Conservation (phyloP, 2,329 filamentous ascomycete species). For the Aspergillus amoenus region DNA sequence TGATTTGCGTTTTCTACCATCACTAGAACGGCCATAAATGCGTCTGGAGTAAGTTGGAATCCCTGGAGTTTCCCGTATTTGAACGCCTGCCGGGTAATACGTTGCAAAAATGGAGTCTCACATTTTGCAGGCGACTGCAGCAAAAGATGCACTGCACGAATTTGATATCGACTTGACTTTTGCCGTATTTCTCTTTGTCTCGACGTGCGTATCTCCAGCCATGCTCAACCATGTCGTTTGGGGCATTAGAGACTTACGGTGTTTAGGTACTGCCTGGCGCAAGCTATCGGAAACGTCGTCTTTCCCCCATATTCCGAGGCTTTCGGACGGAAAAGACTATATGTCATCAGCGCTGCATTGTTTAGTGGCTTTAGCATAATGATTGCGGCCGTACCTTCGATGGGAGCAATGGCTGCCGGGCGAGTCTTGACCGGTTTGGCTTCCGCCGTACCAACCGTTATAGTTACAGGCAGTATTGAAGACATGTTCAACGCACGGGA, state of each 20-base stretch:
- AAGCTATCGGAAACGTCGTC: slow-evolving; percentile 28
- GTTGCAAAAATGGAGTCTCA: not conserved
- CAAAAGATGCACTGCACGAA: slow-evolving; percentile 15
- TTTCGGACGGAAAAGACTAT: slow-evolving; percentile 34
- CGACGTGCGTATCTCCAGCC: slow-evolving; percentile 12
- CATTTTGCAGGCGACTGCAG: slow-evolving; percentile 14
- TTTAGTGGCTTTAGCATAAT: slow-evolving; percentile 32
- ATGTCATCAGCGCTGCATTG: slow-evolving; percentile 24
- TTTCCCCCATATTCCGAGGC: slow-evolving; percentile 34
- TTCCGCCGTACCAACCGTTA: slow-evolving; percentile 48
- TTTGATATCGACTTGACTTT: slow-evolving; percentile 15
- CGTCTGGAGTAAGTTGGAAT: slow-evolving; percentile 12
- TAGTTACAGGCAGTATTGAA: slow-evolving; percentile 49
- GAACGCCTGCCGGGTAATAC: not conserved
- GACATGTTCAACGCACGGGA: slow-evolving; percentile 47
- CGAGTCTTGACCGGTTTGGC: slow-evolving; percentile 44
- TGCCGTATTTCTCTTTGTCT: slow-evolving; percentile 21
- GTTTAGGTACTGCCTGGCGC: slow-evolving; percentile 26
- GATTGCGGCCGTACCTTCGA: slow-evolving; percentile 32
- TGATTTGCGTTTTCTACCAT: not conserved
- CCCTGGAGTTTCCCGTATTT: not conserved
- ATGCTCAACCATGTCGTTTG: too few species aligned
- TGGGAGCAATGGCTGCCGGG: slow-evolving; percentile 37
- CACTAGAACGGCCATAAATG: slow-evolving; percentile 14
- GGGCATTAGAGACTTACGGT: not conserved